phyloP scores from a whole-genome alignment of 1,284 basidiomycete species.

The Inonotus obliquus region DNA sequence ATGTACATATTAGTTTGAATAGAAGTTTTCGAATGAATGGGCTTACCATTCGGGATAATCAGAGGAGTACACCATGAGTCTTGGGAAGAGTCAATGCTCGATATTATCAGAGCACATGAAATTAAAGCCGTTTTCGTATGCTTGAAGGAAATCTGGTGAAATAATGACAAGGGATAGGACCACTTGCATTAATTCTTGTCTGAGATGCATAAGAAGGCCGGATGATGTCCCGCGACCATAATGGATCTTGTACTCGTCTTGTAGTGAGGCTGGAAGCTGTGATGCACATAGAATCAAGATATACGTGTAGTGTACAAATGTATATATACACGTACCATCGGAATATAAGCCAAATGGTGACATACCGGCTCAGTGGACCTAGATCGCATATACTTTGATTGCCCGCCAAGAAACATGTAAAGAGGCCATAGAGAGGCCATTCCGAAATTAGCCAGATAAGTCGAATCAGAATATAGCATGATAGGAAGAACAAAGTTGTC shows the following conservation, averaged over 20 bases:
- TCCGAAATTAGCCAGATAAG: conserved; percentile 32
- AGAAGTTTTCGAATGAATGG: background rate
- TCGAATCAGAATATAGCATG: conserved; percentile 35
- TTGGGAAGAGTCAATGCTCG: conserved; percentile 27
- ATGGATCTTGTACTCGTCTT: conserved; percentile 12
- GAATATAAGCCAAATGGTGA: conserved; percentile 16
- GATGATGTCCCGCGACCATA: background rate
- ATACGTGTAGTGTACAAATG: conserved; percentile 1
- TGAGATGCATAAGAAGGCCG: conserved; percentile 27
- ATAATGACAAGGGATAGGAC: conserved; percentile 25
- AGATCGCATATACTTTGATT: conserved; percentile 28
- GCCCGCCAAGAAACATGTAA: conserved; percentile 28
- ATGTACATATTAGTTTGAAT: background rate
- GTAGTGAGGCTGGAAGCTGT: conserved; percentile 25
- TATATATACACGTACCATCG: background rate
- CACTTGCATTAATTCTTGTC: conserved; percentile 31
- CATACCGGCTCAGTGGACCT: conserved; percentile 20
- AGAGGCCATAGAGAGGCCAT: conserved; percentile 30
- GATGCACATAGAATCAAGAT: conserved; percentile 11
- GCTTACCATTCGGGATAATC: conserved; percentile 39
- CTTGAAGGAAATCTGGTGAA: conserved; percentile 27
- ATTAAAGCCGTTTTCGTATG: conserved; percentile 29
- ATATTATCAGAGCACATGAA: conserved; percentile 30
- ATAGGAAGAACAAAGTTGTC: conserved; percentile 28
- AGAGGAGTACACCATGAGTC: conserved; percentile 34